Percentiles rank a stretch among this genome's conserved stretches.
Conservation (phyloP, 192 early-diverging fungal genomes). For the Gigaspora rosea region DNA sequence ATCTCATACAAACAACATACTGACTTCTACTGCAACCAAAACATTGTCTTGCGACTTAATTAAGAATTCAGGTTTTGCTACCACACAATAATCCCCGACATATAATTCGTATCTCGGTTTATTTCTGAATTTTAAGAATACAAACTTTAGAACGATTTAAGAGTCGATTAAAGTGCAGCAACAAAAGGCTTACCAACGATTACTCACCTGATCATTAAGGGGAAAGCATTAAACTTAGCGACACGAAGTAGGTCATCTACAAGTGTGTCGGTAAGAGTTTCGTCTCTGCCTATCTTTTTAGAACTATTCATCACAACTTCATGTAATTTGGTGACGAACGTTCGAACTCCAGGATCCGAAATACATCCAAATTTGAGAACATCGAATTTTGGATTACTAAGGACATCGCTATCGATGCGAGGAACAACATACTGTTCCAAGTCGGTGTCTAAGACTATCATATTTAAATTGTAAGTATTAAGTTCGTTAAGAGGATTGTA, state of each 20-base stretch:
- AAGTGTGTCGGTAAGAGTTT: conserved; percentile 17
- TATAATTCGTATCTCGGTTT: neutral
- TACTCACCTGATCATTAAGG: too few species aligned
- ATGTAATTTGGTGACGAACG: conserved; percentile 19
- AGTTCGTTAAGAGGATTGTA: too few species aligned
- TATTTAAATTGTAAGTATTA: too few species aligned
- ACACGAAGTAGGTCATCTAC: neutral
- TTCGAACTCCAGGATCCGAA: neutral
- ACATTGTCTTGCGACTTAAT: neutral
- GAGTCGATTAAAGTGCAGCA: too few species aligned
- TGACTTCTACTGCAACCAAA: neutral
- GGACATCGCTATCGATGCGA: too few species aligned
- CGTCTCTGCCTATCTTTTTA: neutral
- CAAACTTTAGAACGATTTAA: neutral
- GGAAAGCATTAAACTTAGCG: neutral
- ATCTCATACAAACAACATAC: neutral
- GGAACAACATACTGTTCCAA: too few species aligned
- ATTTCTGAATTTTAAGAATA: neutral
- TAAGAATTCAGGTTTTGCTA: neutral
- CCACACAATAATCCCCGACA: neutral
- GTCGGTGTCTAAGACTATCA: too few species aligned
- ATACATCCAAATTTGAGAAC: too few species aligned
- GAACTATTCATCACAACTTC: neutral
- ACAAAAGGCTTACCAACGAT: too few species aligned
- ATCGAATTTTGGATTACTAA: too few species aligned